These are phyloP conservation scores for Globisporangium iwayamae DNA, from an alignment of 352 stramenopile species.

Conservation along the genomic window DNA sequence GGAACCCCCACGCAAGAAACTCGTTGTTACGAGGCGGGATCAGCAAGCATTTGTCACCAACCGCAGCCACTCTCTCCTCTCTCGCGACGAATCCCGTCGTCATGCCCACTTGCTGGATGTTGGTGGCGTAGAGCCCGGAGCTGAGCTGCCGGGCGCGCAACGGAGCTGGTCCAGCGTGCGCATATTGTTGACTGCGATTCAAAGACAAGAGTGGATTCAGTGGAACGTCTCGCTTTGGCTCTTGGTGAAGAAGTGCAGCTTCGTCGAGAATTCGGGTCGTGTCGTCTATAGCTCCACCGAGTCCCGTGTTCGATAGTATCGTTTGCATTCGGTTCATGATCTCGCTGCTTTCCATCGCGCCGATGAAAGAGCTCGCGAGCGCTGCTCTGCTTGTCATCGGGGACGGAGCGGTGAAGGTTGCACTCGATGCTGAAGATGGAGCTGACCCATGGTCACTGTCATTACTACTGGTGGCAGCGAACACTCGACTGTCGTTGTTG, in stretches of 20 bases:
- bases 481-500: background rate
- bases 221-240: slow-evolving; percentile 41
- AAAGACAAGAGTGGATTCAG: slow-evolving; percentile 43
- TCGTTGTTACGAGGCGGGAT: slow-evolving; percentile 62
- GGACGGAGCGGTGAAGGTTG: slow-evolving; percentile 14
- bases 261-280: slow-evolving; percentile 42
- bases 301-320: slow-evolving; percentile 43
- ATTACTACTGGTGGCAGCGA: background rate
- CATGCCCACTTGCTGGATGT: slow-evolving; percentile 48
- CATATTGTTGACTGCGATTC: slow-evolving; percentile 26
- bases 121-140: slow-evolving; percentile 23
- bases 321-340: slow-evolving; percentile 69
- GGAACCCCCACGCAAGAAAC: slow-evolving; percentile 69
- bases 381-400: slow-evolving; percentile 25
- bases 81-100: slow-evolving; percentile 39
- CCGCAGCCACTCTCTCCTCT: slow-evolving; percentile 42
- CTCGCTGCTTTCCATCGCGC: slow-evolving; percentile 51
- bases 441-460: slow-evolving; percentile 10
- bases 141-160: slow-evolving; percentile 28
- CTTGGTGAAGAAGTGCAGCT: slow-evolving; percentile 43
- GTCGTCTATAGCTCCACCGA: slow-evolving; percentile 22
- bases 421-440: slow-evolving; percentile 12
- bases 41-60: slow-evolving; percentile 47
- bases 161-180: background rate
- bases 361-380: slow-evolving; percentile 49